phyloP scores from a whole-genome alignment of 1,139 yeast genomes.

The Sugiyamaella japonica region DNA sequence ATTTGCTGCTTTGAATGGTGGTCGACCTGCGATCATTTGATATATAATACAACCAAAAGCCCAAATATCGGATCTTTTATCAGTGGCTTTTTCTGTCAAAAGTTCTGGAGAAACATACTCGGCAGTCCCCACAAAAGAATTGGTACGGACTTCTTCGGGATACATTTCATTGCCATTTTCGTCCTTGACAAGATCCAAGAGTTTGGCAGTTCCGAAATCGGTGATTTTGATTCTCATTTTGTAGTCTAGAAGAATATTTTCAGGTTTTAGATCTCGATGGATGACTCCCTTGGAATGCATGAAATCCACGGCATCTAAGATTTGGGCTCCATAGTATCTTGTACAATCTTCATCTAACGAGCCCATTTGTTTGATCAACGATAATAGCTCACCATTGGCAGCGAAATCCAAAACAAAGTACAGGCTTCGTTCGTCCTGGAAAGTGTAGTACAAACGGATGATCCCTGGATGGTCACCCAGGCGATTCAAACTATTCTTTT shows the following conservation, averaged over 20 bases:
- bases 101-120: conserved; percentile 91
- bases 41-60: conserved; percentile 92
- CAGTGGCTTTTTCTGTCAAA: conserved; percentile 76
- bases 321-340: conserved; percentile 70
- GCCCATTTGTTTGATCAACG: conserved; percentile 73
- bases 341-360: conserved; percentile 78
- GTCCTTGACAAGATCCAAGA: conserved; percentile 54
- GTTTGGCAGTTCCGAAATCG: conserved; percentile 97
- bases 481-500: conserved; percentile 85
- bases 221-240: conserved; percentile 85
- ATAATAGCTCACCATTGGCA: conserved; percentile 84
- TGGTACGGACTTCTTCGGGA: conserved; percentile 64
- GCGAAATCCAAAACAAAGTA: conserved; percentile 94
- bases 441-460: conserved; percentile 84
- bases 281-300: conserved; percentile 84
- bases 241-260: conserved; percentile 72
- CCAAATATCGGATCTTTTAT: conserved; percentile 92
- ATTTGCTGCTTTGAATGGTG: conserved; percentile 95
- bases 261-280: conserved; percentile 96
- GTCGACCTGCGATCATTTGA: conserved; percentile 91
- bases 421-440: conserved; percentile 84
- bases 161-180: conserved; percentile 31
- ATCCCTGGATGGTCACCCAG: conserved; percentile 86
- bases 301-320: conserved; percentile 81
- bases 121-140: conserved; percentile 88